Evolutionary conservation across 2,329 filamentous ascomycete species (phyloP), one percentile per base, ranked within the genome.

Genomic region (Podosphaera fusca): DNA sequence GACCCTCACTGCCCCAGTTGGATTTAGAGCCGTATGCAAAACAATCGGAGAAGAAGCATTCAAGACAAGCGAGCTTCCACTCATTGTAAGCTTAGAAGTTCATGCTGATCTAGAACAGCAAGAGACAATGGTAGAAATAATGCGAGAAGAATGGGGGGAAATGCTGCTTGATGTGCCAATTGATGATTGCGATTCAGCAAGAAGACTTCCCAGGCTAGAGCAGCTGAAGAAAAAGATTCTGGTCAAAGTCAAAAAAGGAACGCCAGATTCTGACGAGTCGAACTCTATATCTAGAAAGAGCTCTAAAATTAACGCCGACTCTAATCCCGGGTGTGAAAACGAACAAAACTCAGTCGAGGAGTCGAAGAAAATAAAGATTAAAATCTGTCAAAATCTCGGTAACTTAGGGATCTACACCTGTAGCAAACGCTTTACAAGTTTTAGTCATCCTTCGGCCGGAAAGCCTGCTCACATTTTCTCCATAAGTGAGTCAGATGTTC

Each of bases 21-120:
- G 84, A 0, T 95, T 96, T 68, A 80, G 89, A 58, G 81, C 87
- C 57, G 90, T 95, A 2, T 95, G 89, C 70, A 76, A 79, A 61
- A 83, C 84, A 0, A 85, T 96, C 60, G 75, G 78, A 45, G 80
- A 94, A 58, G 80, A 81, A 59, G 89, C 87, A 0, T 96, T 96
- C 64, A 72, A 79, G 34, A 77, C 73, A 5, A 89, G 79, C 59
- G 78, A 85, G 56, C 73, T 95, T 29, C 92, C 92, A 0, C 73
- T 98, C 45, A 94, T 96, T 58, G 80, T 96, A 61, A 95, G 88
- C 67, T 75, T 96, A 4, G 92, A 98, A 69, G 86, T 96, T 0
- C 90, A 96, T 68, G 84, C 87, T 12, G 79, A 83, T 59, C 72
- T 76, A 1, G 80, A 85, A 56, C 90, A 96, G 69, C 92, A 98